These are phyloP conservation scores for Nyctanthes arbortristis DNA, from an alignment of 257 asterid genomes.

Conservation along the genomic window DNA sequence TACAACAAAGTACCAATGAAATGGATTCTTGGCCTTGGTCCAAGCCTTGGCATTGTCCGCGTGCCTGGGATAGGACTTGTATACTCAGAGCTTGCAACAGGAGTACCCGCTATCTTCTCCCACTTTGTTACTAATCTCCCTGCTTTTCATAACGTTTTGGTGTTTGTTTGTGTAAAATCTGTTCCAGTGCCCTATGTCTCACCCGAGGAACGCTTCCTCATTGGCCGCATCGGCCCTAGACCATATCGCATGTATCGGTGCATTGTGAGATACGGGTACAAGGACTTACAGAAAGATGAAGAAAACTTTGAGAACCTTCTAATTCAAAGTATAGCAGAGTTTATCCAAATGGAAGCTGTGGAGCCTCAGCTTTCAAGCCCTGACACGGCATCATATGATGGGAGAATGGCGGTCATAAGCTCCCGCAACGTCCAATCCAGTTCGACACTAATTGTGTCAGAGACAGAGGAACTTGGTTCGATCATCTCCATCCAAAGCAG, in stretches of 20 bases:
- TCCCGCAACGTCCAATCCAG: conserved; percentile 37
- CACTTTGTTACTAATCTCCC: conserved; percentile 66
- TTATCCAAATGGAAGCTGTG: conserved; percentile 33
- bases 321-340: conserved; percentile 36
- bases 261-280: conserved; percentile 62
- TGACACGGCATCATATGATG: conserved; percentile 8
- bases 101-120: conserved; percentile 60
- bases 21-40: conserved; percentile 52
- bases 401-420: conserved; percentile 26
- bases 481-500: conserved; percentile 55
- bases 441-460: conserved; percentile 46
- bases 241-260: conserved; percentile 53
- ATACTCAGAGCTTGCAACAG: conserved; percentile 50
- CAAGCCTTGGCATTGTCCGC: conserved; percentile 61
- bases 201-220: conserved; percentile 48
- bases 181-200: conserved; percentile 53
- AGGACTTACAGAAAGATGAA: conserved; percentile 40
- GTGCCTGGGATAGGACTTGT: conserved; percentile 65
- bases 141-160: conserved; percentile 60
- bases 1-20: conserved; percentile 53
- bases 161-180: conserved; percentile 52
- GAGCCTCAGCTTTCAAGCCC: conserved; percentile 57
- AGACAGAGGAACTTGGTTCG: conserved; percentile 41
- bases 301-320: conserved; percentile 45
- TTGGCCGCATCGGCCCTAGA: conserved; percentile 45